Base-by-base conservation (phyloP, 257 asterid species). In the Osmanthus fragrans region DNA sequence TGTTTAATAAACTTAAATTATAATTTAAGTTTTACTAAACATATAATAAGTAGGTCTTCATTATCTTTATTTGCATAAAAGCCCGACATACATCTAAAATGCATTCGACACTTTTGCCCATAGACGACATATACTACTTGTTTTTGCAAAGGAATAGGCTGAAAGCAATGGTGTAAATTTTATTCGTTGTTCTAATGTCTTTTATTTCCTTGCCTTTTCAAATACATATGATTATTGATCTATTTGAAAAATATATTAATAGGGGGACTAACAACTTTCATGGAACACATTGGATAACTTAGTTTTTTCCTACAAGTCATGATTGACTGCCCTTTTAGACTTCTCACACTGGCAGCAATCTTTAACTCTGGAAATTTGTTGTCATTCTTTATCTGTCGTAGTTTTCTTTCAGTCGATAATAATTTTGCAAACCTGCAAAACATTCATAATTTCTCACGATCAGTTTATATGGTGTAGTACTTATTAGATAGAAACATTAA, bases 321-420 rank as follows among this genome's bases (percentile, higher is more conserved):
- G 73, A 71, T 39, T 19, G 85, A 75, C n/a, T 19, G 7, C 13
- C 76, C 72, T 21, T 71, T 71, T 29, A 71, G 66, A 2, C 49
- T 68, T 79, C 23, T 70, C 66, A 3, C 25, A 32, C 10, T 29
- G 11, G 9, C 11, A 56, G 73, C 47, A 11, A 74, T 80, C 68
- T 75, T 80, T 40, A 77, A 4, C 42, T 75, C 18, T 2, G 78
- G 36, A 9, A 23, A 39, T 21, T 7, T 29, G 8, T 3, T 40
- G 63, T 69, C 65, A 0, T 8, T 79, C 76, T 81, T 82, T 33
- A 32, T 2, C 60, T 66, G 45, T 34, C 89, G 82, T 33, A 23
- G 74, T 69, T 72, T 85, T 73, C 85, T 82, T 72, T 88, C 91
- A 3, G 47, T 82, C 27, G 89, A 84, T 75, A 85, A 63, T 25